Evolutionary conservation across 2,329 filamentous ascomycete species (phyloP).

Genomic region (Exutisphaerella laricina): DNA sequence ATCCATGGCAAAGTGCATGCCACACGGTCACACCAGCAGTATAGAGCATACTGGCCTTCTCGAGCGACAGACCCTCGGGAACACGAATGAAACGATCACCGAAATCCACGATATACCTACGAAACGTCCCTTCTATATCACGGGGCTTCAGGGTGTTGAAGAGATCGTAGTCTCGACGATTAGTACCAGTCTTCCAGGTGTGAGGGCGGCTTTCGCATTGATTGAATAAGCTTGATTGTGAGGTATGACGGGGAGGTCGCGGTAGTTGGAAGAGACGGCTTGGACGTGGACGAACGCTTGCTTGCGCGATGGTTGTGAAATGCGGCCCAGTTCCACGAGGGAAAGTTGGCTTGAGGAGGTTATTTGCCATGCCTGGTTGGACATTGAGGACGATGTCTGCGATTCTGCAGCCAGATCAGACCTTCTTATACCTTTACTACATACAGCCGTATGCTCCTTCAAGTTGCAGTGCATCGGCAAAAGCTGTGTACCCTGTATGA

Average conservation of each 20-base stretch:
- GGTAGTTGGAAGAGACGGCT: conserved; percentile 49
- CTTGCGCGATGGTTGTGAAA: conserved; percentile 32
- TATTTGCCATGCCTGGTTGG: conserved; percentile 26
- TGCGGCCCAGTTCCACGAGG: conserved; percentile 14
- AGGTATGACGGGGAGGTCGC: conserved; percentile 35
- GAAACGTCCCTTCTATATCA: conserved; percentile 52
- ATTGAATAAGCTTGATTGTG: conserved; percentile 19
- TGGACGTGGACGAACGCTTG: conserved; percentile 47
- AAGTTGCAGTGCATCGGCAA: too few relatives aligned
- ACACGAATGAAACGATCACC: conserved; percentile 46
- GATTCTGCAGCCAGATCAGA: not conserved
- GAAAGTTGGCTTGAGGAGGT: conserved; percentile 14
- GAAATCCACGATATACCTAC: conserved; percentile 54
- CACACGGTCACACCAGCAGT: conserved; percentile 55
- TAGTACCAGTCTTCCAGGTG: conserved; percentile 17
- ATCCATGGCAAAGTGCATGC: conserved; percentile 48
- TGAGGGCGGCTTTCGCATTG: conserved; percentile 32
- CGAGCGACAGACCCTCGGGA: conserved; percentile 51
- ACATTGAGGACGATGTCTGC: conserved; percentile 7
- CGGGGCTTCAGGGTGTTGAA: conserved; percentile 47
- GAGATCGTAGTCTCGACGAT: conserved; percentile 16
- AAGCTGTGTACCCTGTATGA: too few relatives aligned
- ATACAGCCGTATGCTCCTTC: not conserved
- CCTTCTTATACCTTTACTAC: not conserved
- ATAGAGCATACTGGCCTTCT: conserved; percentile 55